Evolutionary conservation across 164 flowering plant genomes (phyloP).

Genomic region (Chimonanthus salicifolius): DNA sequence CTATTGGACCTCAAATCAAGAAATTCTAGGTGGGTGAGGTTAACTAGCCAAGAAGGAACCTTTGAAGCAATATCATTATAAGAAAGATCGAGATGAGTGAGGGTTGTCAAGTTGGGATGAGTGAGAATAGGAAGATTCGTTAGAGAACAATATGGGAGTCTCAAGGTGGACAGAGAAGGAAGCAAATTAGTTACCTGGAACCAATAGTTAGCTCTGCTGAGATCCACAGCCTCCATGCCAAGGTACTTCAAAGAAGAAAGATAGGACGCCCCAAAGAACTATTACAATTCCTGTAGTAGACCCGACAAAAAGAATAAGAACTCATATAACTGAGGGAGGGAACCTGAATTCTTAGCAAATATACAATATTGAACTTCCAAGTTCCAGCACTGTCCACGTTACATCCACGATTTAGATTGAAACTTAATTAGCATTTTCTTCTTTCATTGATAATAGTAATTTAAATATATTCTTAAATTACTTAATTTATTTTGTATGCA

Average conservation of each 20-base stretch:
- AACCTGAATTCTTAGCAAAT: not conserved
- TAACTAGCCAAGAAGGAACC: not conserved
- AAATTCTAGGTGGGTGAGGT: not conserved
- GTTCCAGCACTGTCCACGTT: too few relatives aligned
- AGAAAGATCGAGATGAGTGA: not conserved
- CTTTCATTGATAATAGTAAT: too few relatives aligned
- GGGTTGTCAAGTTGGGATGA: not conserved
- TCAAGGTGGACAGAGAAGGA: conserved; percentile 2
- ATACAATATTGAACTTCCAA: too few relatives aligned
- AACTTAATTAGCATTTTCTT: too few relatives aligned
- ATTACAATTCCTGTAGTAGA: not conserved
- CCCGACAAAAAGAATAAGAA: not conserved
- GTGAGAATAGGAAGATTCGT: not conserved
- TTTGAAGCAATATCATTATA: not conserved
- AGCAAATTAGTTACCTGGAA: conserved; percentile 1
- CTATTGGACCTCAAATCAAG: not conserved
- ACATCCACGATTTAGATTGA: too few relatives aligned
- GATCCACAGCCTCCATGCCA: not conserved
- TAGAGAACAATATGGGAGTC: not conserved
- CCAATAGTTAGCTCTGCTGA: not conserved
- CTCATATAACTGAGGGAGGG: not conserved
- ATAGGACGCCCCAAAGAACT: conserved; percentile 1
- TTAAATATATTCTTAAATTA: too few relatives aligned
- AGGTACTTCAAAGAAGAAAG: conserved; percentile 11
- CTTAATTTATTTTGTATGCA: too few relatives aligned